phyloP scores from a whole-genome alignment of 1,139 yeast genomes.

The Sugiyamaella castrensis region DNA sequence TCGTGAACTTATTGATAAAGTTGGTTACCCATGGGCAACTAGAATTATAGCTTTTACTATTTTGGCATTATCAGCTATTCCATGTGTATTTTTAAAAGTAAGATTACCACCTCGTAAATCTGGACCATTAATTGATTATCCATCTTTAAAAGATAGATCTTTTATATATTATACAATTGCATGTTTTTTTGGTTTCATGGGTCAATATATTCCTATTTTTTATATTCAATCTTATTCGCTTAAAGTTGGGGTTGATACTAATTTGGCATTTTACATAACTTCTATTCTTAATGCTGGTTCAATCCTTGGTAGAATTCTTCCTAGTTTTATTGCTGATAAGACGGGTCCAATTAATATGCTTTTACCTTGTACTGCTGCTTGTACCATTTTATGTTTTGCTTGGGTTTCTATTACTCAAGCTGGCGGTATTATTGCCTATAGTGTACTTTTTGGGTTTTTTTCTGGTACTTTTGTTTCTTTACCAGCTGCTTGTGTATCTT shows the following conservation, averaged over 20 bases:
- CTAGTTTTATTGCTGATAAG: slow-evolving; percentile 48
- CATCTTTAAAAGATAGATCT: slow-evolving; percentile 33
- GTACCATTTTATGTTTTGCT: slow-evolving; percentile 25
- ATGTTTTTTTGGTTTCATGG: slow-evolving; percentile 34
- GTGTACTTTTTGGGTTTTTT: slow-evolving; percentile 50
- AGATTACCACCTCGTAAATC: slow-evolving; percentile 35
- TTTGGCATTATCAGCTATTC: slow-evolving; percentile 25
- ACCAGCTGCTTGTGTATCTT: slow-evolving; percentile 44
- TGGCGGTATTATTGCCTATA: slow-evolving; percentile 43
- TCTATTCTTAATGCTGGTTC: slow-evolving; percentile 53
- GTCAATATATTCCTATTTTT: slow-evolving; percentile 38
- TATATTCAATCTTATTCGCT: slow-evolving; percentile 36
- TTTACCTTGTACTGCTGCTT: slow-evolving; percentile 29
- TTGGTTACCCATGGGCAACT: slow-evolving; percentile 39
- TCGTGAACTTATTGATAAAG: slow-evolving; percentile 27
- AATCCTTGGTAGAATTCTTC: slow-evolving; percentile 49
- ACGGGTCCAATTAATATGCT: slow-evolving; percentile 48
- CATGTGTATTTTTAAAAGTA: slow-evolving; percentile 26
- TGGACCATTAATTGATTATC: slow-evolving; percentile 31
- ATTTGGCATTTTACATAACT: slow-evolving; percentile 36
- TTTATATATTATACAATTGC: slow-evolving; percentile 33
- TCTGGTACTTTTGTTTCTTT: slow-evolving; percentile 46
- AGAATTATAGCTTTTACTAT: slow-evolving; percentile 33
- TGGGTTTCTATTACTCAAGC: slow-evolving; percentile 43
- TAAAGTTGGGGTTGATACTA: slow-evolving; percentile 23